Evolutionary conservation across 2,329 filamentous ascomycete genomes (phyloP), one percentile per base, ranked within the genome.

Genomic region (Pseudophaeomoniella oleicola): DNA sequence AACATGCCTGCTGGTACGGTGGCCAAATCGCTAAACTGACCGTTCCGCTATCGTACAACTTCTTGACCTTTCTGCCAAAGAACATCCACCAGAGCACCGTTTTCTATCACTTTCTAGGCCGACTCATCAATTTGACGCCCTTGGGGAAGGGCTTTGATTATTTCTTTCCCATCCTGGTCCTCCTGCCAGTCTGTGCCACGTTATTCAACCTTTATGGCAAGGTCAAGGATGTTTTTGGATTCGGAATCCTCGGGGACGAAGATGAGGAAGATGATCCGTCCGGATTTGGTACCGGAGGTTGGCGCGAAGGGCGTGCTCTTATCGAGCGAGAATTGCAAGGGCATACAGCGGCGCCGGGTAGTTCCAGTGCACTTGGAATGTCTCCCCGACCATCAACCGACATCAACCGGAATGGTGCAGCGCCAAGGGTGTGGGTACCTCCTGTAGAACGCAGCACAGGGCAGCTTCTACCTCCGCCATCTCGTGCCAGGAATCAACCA

Each of bases 1-100:
- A 96, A 55, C 85, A 80, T 35, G 90, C 90, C 1, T 92, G 88
- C 47, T 98, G 92, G 86, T 98, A 96, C 53, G 81, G 85, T 1
- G 78, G 85, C 40, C 85, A 94, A 55, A 82, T 94, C 9, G 88
- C 90, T 36, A 84, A 87, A 50, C 74, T 98, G 31, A 94, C 83
- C 1, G 84, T 98, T 0, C 90, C 90, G 1, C 69, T 98, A 5
- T 78, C 83, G 3, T 98, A 94, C 71, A 98, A 98, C 60, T 98
- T 96, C 53, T 71, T 94, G 55, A 94, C 88, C 1, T 88, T 96
- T 54, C 60, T 94, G 15, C 81, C 82, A 1, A 67, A 66, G 5
- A 65, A 67, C 10, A 73, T 93, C 30, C 88, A 86, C 52, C 61
- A 69, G 39, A 71, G 78, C 47, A 94, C 87, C 0, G 75, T 78